Evolutionary conservation across 768 basidiomycete species (phyloP).

Genomic region (Termitomyces eurrhizus): DNA sequence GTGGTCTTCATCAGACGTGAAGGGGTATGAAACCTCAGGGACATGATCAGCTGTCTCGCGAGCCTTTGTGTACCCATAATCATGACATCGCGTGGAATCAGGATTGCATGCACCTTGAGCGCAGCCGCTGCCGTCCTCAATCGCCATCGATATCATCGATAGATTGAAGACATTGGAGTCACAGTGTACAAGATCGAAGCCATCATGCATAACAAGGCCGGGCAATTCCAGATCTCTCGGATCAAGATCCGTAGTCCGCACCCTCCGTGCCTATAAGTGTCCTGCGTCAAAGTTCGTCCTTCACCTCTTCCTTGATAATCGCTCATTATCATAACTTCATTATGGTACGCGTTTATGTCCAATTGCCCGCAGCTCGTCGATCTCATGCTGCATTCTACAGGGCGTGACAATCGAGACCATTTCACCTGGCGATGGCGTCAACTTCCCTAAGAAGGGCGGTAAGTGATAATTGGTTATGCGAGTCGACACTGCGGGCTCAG

Average conservation of each 20-base stretch:
- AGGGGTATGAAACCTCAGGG: slow-evolving; percentile 4
- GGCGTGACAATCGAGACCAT: slow-evolving; percentile 67
- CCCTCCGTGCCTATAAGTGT: slow-evolving; percentile 43
- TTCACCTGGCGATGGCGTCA: slow-evolving; percentile 55
- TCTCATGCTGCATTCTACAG: slow-evolving; percentile 29
- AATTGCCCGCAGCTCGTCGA: slow-evolving; percentile 14
- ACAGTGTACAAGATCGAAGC: slow-evolving; percentile 16
- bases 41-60: not conserved
- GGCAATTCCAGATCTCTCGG: slow-evolving; percentile 46
- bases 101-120: slow-evolving; percentile 7
- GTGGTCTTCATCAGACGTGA: slow-evolving; percentile 1
- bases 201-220: slow-evolving; percentile 16
- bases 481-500: slow-evolving; percentile 4
- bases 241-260: slow-evolving; percentile 78
- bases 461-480: slow-evolving; percentile 24
- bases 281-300: slow-evolving; percentile 23
- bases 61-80: slow-evolving; percentile 1
- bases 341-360: slow-evolving; percentile 30
- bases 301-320: slow-evolving; percentile 34
- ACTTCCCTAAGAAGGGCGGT: slow-evolving; percentile 72
- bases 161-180: slow-evolving; percentile 1
- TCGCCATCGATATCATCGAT: slow-evolving; percentile 19
- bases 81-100: not conserved
- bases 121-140: slow-evolving; percentile 10
- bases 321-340: slow-evolving; percentile 20